phyloP scores from a whole-genome alignment of 192 early-diverging fungal species.

The Podila clonocystis region DNA sequence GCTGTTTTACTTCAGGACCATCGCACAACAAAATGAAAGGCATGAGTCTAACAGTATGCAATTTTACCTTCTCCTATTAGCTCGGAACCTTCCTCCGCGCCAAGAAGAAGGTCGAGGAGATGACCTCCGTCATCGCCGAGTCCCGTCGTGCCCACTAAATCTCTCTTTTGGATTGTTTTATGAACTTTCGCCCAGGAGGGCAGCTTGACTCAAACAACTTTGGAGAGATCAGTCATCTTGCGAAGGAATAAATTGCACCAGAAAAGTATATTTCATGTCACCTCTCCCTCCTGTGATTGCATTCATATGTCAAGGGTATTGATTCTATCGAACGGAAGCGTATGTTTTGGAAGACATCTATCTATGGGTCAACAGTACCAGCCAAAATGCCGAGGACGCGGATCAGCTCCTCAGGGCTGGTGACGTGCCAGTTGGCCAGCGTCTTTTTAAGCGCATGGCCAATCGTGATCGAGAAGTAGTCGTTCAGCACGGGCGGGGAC shows the following conservation, averaged over 20 bases:
- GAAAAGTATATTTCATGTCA: neutral
- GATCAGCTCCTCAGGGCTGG: conserved; percentile 73
- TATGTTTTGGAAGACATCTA: neutral
- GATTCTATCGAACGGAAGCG: neutral
- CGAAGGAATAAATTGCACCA: conserved; percentile 4
- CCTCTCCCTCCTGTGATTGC: neutral
- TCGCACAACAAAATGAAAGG: too few relatives aligned
- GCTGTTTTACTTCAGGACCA: too few relatives aligned
- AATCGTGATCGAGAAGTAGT: conserved; percentile 82
- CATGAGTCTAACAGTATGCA: too few relatives aligned
- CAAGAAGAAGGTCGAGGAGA: conserved; percentile 99
- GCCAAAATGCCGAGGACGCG: conserved; percentile 36
- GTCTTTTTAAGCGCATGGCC: conserved; percentile 91
- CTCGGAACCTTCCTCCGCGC: too few relatives aligned
- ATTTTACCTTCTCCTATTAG: too few relatives aligned
- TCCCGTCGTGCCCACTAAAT: conserved; percentile 77
- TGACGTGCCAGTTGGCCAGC: conserved; percentile 85
- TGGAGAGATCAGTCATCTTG: too few relatives aligned
- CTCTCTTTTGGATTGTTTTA: conserved; percentile 2
- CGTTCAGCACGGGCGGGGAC: conserved; percentile 16
- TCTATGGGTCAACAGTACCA: conserved; percentile 26
- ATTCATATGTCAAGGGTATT: neutral
- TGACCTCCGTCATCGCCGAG: conserved; percentile 90
- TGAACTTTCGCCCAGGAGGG: neutral
- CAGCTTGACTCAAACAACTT: neutral